Evolutionary conservation across 345 rosid genomes (phyloP), one percentile per base, ranked within the genome.

Genomic region (Aegle marmelos): DNA sequence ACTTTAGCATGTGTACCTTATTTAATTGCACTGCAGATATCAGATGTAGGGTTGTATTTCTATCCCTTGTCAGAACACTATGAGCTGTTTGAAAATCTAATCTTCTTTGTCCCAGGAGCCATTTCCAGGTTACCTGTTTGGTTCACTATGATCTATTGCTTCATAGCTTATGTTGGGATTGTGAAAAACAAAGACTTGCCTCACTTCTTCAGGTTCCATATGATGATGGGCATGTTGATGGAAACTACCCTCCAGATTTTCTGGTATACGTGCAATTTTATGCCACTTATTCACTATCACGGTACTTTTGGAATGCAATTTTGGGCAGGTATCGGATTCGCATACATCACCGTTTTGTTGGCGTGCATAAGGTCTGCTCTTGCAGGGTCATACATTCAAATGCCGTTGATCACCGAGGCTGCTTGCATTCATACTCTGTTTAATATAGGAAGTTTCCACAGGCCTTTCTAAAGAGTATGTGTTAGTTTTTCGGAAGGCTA

Each of bases 171-270:
- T 60, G 17, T 83, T 28, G 85, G 89, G 53, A 81, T 95, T 0
- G 96, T 92, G 83, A 92, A 84, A 88, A 93, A 92, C 77, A 90
- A 84, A 76, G 81, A 88, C 0, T 83, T 83, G 83, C 96, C 98
- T 79, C 98, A 92, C 80, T 93, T 85, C 90, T 81, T 95, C 4
- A 85, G 97, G 87, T 89, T 90, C 88, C 97, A 95, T 79, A 69
- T 95, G 83, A 92, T 93, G 96, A 90, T 95, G 97, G 98, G 94
- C 34, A 83, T 95, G 90, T 81, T 95, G 67, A 50, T 95, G 53
- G 98, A 95, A 77, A 92, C 90, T 16, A 82, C 85, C 22, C 50
- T 93, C 81, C 97, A 92, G 87, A 48, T 92, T 34, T 62, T 90
- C 17, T 93, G 93, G 96, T 83, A 81, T 41, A 77, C 91, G 0